Conservation (phyloP, 345 rosid genomes). For the Citrus medica region DNA sequence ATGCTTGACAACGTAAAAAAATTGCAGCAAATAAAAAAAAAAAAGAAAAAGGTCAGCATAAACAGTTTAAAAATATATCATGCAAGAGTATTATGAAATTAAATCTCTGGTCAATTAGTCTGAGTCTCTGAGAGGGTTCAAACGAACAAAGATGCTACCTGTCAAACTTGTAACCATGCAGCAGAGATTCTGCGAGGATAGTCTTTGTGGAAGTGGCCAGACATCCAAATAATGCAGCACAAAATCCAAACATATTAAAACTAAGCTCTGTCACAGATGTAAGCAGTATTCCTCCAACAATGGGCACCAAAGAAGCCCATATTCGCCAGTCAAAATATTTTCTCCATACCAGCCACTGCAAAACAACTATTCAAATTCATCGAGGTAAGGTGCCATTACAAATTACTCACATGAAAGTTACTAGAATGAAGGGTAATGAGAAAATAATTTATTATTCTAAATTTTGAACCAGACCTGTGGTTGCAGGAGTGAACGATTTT, state of each 20-base stretch:
- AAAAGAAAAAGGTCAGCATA: constrained; percentile 8
- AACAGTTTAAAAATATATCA: background rate
- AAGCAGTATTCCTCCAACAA: constrained; percentile 96
- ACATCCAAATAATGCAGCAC: constrained; percentile 97
- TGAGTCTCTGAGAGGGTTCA: background rate
- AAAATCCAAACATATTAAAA: constrained; percentile 92
- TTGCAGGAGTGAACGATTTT: constrained; percentile 98
- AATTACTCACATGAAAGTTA: background rate
- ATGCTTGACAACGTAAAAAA: constrained; percentile 44
- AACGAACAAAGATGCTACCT: constrained; percentile 43
- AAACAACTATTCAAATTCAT: constrained; percentile 59
- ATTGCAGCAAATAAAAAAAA: background rate
- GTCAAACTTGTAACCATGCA: constrained; percentile 98
- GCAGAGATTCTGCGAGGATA: constrained; percentile 92
- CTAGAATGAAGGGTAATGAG: background rate
- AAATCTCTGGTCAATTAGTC: background rate
- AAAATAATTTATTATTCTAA: background rate
- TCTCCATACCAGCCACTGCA: constrained; percentile 98
- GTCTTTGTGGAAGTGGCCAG: constrained; percentile 99
- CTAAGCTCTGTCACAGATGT: constrained; percentile 95
- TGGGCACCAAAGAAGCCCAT: constrained; percentile 93
- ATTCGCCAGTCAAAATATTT: constrained; percentile 96
- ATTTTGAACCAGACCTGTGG: constrained; percentile 64
- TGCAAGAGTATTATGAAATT: background rate
- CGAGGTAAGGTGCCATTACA: constrained; percentile 18